Evolutionary conservation across 768 basidiomycete species (phyloP), one percentile per base, ranked within the genome.

Genomic region (Arthromyces matolae): DNA sequence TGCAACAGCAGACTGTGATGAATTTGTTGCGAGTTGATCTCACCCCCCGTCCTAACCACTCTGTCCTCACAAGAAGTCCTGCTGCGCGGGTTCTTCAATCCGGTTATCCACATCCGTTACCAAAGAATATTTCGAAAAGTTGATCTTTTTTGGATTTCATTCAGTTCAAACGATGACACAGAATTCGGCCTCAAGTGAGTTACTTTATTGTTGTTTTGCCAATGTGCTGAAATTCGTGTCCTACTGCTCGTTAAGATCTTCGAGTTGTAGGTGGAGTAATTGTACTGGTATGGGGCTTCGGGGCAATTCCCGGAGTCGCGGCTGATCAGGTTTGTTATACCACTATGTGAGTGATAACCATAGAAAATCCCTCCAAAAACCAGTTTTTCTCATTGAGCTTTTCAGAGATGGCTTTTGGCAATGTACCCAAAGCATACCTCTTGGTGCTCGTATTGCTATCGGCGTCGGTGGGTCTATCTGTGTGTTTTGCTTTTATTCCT

Each of bases 1-100:
- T 37, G 27, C 38, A 13, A 13, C 34, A 23, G 18, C 18, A 29
- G 13, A 28, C 28, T 29, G 33, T 44, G 41, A 50, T 53, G 49
- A 18, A 32, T 5, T 24, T 34, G 33, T 49, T 42, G 48, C 48
- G 59, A 60, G 59, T 58, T 58, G 59, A 60, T 58, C 59, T 60
- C 59, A 48, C 52, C 50, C 51, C 53, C 32, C 36, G n/a, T 45
- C 46, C 47, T 25, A 33, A 28, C 22, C 44, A 44, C 42, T 22
- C 40, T 23, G 38, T 45, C n/a, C 48, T 48, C 48, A 27, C 27
- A 27, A 41, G 54, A 56, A 58, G 54, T 49, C 56, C 56, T 60
- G 59, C 59, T 60, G 59, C 32, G 59, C 59, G 49, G 54, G 54
- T 51, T 49, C 50, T 56, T 52, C 52, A 29, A 31, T 36, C 37